Conservation (phyloP, 805 yeast genomes). For the Candida golubevii region DNA sequence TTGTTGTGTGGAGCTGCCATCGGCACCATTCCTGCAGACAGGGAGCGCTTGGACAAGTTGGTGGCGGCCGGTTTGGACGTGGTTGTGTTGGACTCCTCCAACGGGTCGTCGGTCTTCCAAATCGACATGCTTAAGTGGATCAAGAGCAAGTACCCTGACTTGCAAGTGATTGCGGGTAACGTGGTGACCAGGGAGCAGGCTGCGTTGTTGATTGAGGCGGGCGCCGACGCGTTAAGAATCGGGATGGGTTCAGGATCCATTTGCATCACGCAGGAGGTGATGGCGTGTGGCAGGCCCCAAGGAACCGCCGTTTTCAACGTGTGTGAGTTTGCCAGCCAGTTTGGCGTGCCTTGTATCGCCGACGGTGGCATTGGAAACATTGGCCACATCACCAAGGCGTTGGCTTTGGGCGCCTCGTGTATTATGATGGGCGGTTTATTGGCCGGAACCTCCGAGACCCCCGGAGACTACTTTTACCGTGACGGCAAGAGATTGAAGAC, state of each 20-base stretch:
- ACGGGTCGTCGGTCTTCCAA: constrained; percentile 96
- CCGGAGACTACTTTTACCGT: constrained; percentile 96
- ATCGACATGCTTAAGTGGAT: constrained; percentile 89
- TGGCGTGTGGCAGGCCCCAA: constrained; percentile 99
- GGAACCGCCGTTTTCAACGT: constrained; percentile 98
- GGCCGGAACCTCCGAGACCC: constrained; percentile 98
- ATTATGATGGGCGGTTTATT: constrained; percentile 99
- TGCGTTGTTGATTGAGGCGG: constrained; percentile 80
- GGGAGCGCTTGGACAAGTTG: constrained; percentile 73
- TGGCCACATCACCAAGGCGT: constrained; percentile 96
- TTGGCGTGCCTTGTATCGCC: constrained; percentile 98
- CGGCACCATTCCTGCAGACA: constrained; percentile 90
- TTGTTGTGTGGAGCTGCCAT: constrained; percentile 97
- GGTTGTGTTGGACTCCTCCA: constrained; percentile 91
- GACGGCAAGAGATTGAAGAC: constrained; percentile 97
- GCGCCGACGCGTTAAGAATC: constrained; percentile 96
- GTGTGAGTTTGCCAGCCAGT: constrained; percentile 86
- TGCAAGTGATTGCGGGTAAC: constrained; percentile 94
- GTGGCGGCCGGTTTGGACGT: constrained; percentile 97
- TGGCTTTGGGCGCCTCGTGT: constrained; percentile 93
- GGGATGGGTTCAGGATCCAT: constrained; percentile 99
- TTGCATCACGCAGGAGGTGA: constrained; percentile 98
- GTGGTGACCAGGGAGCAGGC: constrained; percentile 99
- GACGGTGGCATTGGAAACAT: constrained; percentile 99
- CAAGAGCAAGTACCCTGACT: constrained; percentile 70